Evolutionary conservation across 2,329 filamentous ascomycete genomes (phyloP), one percentile per base, ranked within the genome.

Genomic region (Didymella arachidicola): DNA sequence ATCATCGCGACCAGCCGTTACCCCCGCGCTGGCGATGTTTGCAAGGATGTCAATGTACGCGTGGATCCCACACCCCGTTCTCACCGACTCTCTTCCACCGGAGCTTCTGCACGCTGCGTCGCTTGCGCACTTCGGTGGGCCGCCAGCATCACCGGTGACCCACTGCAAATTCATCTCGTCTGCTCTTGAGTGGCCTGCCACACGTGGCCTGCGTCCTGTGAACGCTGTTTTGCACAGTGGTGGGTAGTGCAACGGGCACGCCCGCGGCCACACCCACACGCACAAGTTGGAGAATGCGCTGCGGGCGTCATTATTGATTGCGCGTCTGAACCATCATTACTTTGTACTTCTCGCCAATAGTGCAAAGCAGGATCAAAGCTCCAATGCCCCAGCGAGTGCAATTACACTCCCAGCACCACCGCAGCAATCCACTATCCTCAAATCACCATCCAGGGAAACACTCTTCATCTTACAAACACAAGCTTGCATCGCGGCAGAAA

Each of bases 61-160:
- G 65, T 64, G 61, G 59, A 41, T 49, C 49, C 25, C 18, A 12
- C 41, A 39, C 38, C 39, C 45, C 49, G 53, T 53, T 51, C 62
- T 69, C 65, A 69, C 67, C 67, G 67, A 68, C 65, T 65, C 56
- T 25, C 59, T 48, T 60, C 60, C 57, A 70, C 63, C 59, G 63
- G 63, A 60, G 61, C 60, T 57, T 45, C 39, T 53, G 55, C 49
- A 59, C 60, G 61, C 46, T 60, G 58, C 54, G 61, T 50, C 57
- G 27, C 43, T 46, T 61, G 66, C 61, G 68, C 65, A 61, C 65
- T 30, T 29, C 22, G 50, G 45, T 49, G 53, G 45, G 53, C 30
- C 53, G 57, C 66, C 64, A 71, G 67, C 69, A 67, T 69, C 66
- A 71, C 67, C 66, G 68, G 67, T 66, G 55, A 57, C 55, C 56